phyloP scores from a whole-genome alignment of 805 yeast species.

The Monosporozyma servazzii region DNA sequence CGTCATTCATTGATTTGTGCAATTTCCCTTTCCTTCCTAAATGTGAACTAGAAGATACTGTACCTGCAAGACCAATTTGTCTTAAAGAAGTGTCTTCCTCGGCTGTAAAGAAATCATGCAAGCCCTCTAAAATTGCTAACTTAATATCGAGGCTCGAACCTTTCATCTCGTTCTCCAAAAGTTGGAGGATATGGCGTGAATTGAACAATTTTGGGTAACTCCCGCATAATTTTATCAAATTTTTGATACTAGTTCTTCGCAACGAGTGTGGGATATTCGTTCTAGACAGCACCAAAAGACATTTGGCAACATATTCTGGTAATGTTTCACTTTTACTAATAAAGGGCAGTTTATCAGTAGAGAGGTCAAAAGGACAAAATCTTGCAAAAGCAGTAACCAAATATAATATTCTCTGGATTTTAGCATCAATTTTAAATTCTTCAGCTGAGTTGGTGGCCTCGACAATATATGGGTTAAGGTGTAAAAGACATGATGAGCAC shows the following conservation, averaged over 20 bases:
- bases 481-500: slow-evolving; percentile 48
- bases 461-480: slow-evolving; percentile 39
- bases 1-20: slow-evolving; percentile 37
- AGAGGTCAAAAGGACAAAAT: slow-evolving; percentile 45
- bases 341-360: slow-evolving; percentile 31
- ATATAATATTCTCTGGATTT: slow-evolving; percentile 47
- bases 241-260: slow-evolving; percentile 46
- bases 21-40: neutral
- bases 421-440: slow-evolving; percentile 31
- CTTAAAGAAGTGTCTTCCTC: slow-evolving; percentile 44
- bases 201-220: slow-evolving; percentile 59
- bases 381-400: slow-evolving; percentile 66
- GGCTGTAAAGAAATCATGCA: slow-evolving; percentile 46
- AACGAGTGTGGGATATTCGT: slow-evolving; percentile 28
- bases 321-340: slow-evolving; percentile 42
- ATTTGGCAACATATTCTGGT: slow-evolving; percentile 48
- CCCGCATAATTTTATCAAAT: slow-evolving; percentile 49
- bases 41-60: slow-evolving; percentile 24
- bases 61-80: slow-evolving; percentile 33
- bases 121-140: slow-evolving; percentile 45
- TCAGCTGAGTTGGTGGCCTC: slow-evolving; percentile 20
- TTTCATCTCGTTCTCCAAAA: slow-evolving; percentile 44
- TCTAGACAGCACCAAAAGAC: slow-evolving; percentile 46
- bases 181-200: slow-evolving; percentile 41
- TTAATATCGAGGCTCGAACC: slow-evolving; percentile 34